A percentile compares a stretch with the other conserved stretches of the same genome.
These are phyloP conservation scores for Betula pendula DNA, from an alignment of 306 rosid genomes.

Conservation along the genomic window DNA sequence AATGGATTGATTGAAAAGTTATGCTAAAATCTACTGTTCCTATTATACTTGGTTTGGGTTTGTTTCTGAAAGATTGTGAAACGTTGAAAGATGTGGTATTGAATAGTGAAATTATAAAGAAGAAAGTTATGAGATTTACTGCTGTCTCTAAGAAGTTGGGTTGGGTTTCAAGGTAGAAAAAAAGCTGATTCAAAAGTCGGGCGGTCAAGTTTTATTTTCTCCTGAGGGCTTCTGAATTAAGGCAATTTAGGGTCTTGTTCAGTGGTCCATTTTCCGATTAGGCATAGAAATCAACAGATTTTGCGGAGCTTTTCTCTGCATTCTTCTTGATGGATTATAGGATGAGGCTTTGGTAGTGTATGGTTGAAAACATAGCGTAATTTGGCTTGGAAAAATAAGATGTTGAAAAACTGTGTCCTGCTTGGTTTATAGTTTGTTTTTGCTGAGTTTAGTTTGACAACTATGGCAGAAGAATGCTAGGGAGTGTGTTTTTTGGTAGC, in stretches of 20 bases:
- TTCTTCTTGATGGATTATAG: not conserved
- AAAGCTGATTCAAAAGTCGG: not conserved
- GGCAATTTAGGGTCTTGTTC: not conserved
- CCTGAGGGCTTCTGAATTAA: not conserved
- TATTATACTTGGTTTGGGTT: not conserved
- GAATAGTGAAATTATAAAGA: not conserved
- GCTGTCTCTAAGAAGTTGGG: not conserved
- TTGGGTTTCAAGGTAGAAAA: not conserved
- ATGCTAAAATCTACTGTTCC: not conserved
- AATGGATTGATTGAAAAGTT: conserved; percentile 2
- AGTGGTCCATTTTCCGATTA: not conserved
- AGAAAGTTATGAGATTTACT: not conserved
- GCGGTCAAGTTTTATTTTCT: not conserved
- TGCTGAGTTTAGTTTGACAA: not conserved
- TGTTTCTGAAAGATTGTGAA: not conserved
- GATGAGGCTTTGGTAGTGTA: not conserved
- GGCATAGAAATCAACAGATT: not conserved
- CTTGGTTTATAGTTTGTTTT: not conserved
- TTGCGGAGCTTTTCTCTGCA: not conserved
- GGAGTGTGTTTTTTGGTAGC: not conserved
- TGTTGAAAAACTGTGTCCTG: not conserved
- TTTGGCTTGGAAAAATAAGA: not conserved
- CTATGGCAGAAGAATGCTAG: not conserved
- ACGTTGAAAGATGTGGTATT: not conserved
- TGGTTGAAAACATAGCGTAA: not conserved